Percentiles rank a stretch among this genome's conserved stretches.
phyloP scores from a whole-genome alignment of 768 basidiomycete genomes.

The Termitomyces sp. region DNA sequence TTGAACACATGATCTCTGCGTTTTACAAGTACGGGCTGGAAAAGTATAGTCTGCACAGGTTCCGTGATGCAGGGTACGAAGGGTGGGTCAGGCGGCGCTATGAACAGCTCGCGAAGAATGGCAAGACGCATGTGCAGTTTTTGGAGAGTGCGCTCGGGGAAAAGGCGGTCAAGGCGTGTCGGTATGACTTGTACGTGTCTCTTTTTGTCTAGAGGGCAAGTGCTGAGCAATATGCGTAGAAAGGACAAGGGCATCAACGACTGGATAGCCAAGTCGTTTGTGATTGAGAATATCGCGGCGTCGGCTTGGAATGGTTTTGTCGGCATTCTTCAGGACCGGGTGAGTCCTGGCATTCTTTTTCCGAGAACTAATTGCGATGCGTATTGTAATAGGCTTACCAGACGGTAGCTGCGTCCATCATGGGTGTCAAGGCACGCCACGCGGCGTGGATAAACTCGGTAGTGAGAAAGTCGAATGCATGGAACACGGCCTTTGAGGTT shows the following conservation, averaged over 20 bases:
- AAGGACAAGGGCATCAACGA: conserved; percentile 37
- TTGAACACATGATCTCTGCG: conserved; percentile 27
- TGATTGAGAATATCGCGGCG: conserved; percentile 51
- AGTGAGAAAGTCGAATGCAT: conserved; percentile 21
- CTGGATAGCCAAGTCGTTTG: conserved; percentile 45
- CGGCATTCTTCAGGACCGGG: neutral
- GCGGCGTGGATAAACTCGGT: conserved; percentile 56
- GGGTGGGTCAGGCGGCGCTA: conserved; percentile 41
- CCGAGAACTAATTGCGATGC: neutral
- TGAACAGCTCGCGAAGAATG: conserved; percentile 44
- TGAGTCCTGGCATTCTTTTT: neutral
- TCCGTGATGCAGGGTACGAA: conserved; percentile 38
- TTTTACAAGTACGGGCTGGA: conserved; percentile 37
- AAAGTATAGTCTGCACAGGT: conserved; percentile 35
- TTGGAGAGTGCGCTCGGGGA: conserved; percentile 38
- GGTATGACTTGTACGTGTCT: conserved; percentile 49
- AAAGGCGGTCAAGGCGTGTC: conserved; percentile 43
- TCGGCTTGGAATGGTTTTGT: conserved; percentile 56
- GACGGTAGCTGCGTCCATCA: conserved; percentile 53
- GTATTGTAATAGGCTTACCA: conserved; percentile 34
- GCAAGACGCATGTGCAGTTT: conserved; percentile 44
- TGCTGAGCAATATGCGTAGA: conserved; percentile 18
- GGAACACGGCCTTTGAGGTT: conserved; percentile 43
- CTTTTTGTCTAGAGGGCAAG: neutral
- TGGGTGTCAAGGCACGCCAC: conserved; percentile 57